phyloP scores from a whole-genome alignment of 2,329 filamentous ascomycete species.

The Nigrospora oryzae region DNA sequence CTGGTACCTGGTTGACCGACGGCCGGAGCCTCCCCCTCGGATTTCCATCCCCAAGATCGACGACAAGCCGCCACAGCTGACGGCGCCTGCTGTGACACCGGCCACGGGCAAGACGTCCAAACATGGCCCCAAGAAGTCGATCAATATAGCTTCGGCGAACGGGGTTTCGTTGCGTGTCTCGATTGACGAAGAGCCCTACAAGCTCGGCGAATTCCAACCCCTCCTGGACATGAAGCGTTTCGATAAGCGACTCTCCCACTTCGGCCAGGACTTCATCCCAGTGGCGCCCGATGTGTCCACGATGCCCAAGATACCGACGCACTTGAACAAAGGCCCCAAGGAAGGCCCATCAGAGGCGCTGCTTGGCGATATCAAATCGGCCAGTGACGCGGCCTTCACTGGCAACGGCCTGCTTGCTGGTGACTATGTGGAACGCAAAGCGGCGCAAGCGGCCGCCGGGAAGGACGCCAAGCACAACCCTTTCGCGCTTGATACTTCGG shows the following conservation, averaged over 20 bases:
- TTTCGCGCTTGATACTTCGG: slow-evolving; percentile 6
- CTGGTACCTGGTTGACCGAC: slow-evolving; percentile 78
- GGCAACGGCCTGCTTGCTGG: slow-evolving; percentile 42
- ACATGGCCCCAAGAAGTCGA: slow-evolving; percentile 16
- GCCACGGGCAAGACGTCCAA: slow-evolving; percentile 10
- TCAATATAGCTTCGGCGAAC: slow-evolving; percentile 20
- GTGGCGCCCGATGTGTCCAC: slow-evolving; percentile 13
- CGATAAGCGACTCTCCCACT: slow-evolving; percentile 41
- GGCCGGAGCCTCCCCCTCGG: slow-evolving; percentile 24
- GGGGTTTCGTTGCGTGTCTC: slow-evolving; percentile 30
- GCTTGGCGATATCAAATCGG: slow-evolving; percentile 17
- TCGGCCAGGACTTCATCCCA: slow-evolving; percentile 33
- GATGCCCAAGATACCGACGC: slow-evolving; percentile 16
- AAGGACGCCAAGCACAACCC: slow-evolving; percentile 14
- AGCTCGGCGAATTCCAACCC: slow-evolving; percentile 60
- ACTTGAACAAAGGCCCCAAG: slow-evolving; percentile 12
- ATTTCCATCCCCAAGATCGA: slow-evolving; percentile 17
- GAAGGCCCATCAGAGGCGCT: slow-evolving; percentile 11
- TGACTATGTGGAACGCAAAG: slow-evolving; percentile 37
- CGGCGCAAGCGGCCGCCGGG: slow-evolving; percentile 15
- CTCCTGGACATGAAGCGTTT: slow-evolving; percentile 56
- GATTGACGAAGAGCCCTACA: slow-evolving; percentile 45
- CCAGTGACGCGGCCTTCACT: slow-evolving; percentile 35
- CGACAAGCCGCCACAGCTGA: slow-evolving; percentile 19
- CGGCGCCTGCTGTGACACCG: background rate